Percentiles rank a stretch among this genome's conserved stretches.
These are phyloP conservation scores for Penicillium sp. DNA, from an alignment of 2,329 filamentous ascomycete genomes.

Conservation along the genomic window DNA sequence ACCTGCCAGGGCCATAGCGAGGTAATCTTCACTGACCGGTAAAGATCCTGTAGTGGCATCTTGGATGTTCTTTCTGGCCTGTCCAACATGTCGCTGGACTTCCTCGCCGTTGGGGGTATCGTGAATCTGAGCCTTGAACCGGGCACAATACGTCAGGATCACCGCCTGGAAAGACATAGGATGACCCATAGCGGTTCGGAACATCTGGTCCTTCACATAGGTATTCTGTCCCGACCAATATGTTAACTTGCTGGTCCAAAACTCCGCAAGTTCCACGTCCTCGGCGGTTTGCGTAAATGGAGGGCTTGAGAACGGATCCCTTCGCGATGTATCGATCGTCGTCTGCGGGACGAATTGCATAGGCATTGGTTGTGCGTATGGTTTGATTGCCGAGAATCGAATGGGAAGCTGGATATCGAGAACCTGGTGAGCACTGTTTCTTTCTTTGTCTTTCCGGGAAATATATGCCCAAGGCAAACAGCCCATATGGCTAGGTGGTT, in stretches of 20 bases:
- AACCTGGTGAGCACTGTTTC: conserved; percentile 3
- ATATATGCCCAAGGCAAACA: background rate
- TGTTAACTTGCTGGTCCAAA: conserved; percentile 37
- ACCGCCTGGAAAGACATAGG: conserved; percentile 39
- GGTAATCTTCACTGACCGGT: conserved; percentile 28
- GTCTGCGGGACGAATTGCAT: conserved; percentile 21
- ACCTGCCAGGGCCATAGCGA: conserved; percentile 36
- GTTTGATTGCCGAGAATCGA: conserved; percentile 12
- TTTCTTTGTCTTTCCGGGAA: background rate
- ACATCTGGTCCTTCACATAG: conserved; percentile 38
- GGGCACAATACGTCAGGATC: conserved; percentile 39
- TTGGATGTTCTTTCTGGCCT: conserved; percentile 29
- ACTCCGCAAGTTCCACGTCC: conserved; percentile 36
- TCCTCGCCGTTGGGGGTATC: conserved; percentile 23
- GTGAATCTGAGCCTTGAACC: conserved; percentile 35
- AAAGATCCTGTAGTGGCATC: conserved; percentile 23
- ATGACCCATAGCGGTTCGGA: conserved; percentile 35
- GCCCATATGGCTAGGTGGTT: background rate
- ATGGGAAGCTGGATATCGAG: conserved; percentile 15
- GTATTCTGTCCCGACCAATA: conserved; percentile 46
- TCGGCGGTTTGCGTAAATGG: conserved; percentile 25
- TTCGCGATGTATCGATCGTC: conserved; percentile 29
- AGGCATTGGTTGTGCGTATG: conserved; percentile 8
- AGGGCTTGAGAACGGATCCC: conserved; percentile 36
- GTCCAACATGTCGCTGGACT: conserved; percentile 29